Evolutionary conservation across 139 green algal species (phyloP), one percentile per base, ranked within the genome.

Genomic region (Eudorina sp.): DNA sequence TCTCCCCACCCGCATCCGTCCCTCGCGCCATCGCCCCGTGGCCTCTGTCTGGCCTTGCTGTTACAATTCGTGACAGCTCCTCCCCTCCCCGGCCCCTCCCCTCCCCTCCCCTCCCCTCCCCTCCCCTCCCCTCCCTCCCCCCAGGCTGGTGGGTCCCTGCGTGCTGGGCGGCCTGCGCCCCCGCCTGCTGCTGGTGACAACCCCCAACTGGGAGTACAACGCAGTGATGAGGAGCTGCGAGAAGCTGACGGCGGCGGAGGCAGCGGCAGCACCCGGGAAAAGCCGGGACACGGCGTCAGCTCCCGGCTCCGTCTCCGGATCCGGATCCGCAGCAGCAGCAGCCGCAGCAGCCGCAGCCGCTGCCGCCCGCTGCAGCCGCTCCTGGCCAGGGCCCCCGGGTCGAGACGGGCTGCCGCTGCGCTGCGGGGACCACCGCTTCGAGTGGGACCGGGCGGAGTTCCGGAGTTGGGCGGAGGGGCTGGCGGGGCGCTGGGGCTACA

Each of bases 151-250:
- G 34, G 91, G 89, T 0, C 86, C 85, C 16, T 88, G 53, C 45
- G 29, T 95, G 62, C 88, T 95, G 74, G 93, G 92, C 29, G 89
- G 77, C 29, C 89, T 96, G 64, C 76, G 70, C 21, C 94, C 94
- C 5, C 53, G 78, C 34, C 23, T 92, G 25, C 79, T 94, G 36
- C 29, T 96, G n/a, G 86, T 96, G 38, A 94, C 91, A 64, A 96
- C 94, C 6, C 94, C 94, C 69, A 96, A 96, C 85, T 89, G 77
- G 69, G 94, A 96, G 82, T 96, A 96, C 90, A 96, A 96, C 73
- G 55, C 53, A 1, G 82, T 95, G 1, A 86, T 94, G 51, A 58
- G 87, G 31, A 23, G 16, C 34, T 45, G 9, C 23, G 84, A 90
- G 83, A 3, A 4, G 13, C 14, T 45, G 73, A 46, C 46, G 73